Evolutionary conservation across 2,329 filamentous ascomycete genomes (phyloP), one percentile per base, ranked within the genome.

Genomic region (Gliomastix tumulicola): DNA sequence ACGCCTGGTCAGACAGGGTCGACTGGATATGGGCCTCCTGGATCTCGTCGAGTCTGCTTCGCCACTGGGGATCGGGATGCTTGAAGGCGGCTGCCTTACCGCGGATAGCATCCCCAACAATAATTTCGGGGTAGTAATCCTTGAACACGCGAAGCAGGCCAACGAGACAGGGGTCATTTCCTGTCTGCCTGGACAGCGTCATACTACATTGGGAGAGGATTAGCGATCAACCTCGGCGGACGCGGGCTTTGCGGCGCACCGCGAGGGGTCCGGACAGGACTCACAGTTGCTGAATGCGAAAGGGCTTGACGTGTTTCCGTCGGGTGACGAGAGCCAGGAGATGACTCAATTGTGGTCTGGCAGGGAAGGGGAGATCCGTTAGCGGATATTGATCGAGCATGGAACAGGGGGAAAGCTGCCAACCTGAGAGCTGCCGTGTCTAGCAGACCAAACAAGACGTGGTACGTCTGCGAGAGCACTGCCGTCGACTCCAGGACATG

Each of bases 81-180:
- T 76, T 79, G 55, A 82, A 82, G 2, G 76, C 68, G 5, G 75
- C 73, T 1, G 77, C 76, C 41, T 73, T 71, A 25, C 76, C 76
- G 36, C 68, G 66, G 21, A 77, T 73, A 5, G 75, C 67, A 44
- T 83, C 82, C 17, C 82, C 84, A 12, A 90, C 74, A 41, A 94
- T 86, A 37, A 94, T 86, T 54, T 94, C 87, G 0, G 88, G 87
- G 50, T 90, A 94, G 57, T 90, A 94, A 54, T 90, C 87, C 54
- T 92, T 92, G 64, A 82, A 94, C n/a, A 90, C 78, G 38, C 83
- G 76, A 34, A 94, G 65, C 15, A 94, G 66, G 4, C 84, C 84
- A 25, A 84, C 70, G 23, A 94, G 64, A 35, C 79, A 74, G 34
- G 82, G 82, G 38, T 94, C 88, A 49, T 84, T 83, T 15, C 81